Evolutionary conservation across 2,329 filamentous ascomycete genomes (phyloP).

Genomic region (Alternaria sp.): DNA sequence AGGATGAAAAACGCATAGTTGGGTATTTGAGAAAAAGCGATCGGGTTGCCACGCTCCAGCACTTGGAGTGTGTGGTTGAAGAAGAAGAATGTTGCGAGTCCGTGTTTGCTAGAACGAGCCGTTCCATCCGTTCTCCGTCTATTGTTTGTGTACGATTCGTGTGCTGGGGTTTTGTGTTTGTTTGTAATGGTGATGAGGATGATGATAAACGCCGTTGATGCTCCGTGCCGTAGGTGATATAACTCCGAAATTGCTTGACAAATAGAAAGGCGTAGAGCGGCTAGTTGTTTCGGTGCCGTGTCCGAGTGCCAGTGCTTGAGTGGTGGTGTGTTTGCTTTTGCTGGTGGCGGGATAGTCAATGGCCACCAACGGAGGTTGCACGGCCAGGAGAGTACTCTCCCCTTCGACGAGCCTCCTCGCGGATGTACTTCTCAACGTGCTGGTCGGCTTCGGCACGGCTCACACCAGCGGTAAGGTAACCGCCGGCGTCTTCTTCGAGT

Average conservation of each 20-base stretch:
- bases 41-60: constrained; percentile 41
- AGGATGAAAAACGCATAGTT: constrained; percentile 5
- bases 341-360: constrained; percentile 35
- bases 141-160: constrained; percentile 1
- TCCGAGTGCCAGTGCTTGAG: neutral
- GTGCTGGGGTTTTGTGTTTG: neutral
- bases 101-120: constrained; percentile 15
- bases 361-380: constrained; percentile 36
- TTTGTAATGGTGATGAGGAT: constrained; percentile 26
- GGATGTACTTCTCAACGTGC: constrained; percentile 56
- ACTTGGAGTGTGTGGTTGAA: constrained; percentile 40
- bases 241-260: constrained; percentile 15
- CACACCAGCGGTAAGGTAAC: constrained; percentile 56
- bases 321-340: constrained; percentile 3
- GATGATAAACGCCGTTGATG: constrained; percentile 42
- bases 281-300: constrained; percentile 1
- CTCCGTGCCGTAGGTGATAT: constrained; percentile 21
- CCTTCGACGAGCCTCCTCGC: constrained; percentile 50
- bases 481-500: constrained; percentile 51
- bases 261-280: neutral
- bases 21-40: constrained; percentile 38
- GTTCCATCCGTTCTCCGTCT: neutral
- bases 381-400: constrained; percentile 43
- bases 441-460: constrained; percentile 45
- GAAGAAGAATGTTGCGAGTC: constrained; percentile 22